phyloP scores from a whole-genome alignment of 1,284 basidiomycete genomes.

The Sparassis latifolia region DNA sequence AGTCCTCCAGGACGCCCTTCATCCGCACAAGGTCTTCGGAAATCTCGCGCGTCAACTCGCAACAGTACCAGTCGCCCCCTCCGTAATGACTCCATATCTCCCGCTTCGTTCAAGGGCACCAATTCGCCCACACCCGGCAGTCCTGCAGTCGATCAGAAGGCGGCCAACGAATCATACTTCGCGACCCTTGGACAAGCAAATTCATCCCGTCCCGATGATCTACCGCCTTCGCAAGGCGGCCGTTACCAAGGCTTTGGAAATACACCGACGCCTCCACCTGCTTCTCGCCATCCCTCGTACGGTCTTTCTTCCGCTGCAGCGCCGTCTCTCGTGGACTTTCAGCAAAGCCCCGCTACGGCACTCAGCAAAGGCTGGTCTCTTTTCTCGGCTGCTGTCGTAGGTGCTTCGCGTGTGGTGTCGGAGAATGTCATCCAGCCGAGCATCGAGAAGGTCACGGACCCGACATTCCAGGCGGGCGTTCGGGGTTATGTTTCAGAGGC shows the following conservation, averaged over 20 bases:
- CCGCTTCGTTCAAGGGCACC: constrained; percentile 46
- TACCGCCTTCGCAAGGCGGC: constrained; percentile 83
- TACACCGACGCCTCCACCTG: constrained; percentile 49
- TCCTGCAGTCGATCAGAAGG: constrained; percentile 50
- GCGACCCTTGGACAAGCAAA: constrained; percentile 66
- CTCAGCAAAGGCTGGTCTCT: constrained; percentile 83
- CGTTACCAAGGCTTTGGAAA: constrained; percentile 81
- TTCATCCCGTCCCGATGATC: constrained; percentile 58
- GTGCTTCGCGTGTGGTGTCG: constrained; percentile 66
- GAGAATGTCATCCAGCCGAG: constrained; percentile 82
- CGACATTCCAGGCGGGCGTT: constrained; percentile 66
- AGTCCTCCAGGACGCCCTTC: constrained; percentile 49
- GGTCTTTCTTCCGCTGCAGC: constrained; percentile 64
- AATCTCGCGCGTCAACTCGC: constrained; percentile 63
- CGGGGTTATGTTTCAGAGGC: constrained; percentile 66
- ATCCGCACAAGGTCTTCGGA: constrained; percentile 69
- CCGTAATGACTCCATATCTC: constrained; percentile 42
- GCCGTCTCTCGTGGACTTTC: constrained; percentile 67
- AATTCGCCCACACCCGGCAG: constrained; percentile 29
- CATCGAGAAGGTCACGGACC: constrained; percentile 70
- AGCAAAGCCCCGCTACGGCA: constrained; percentile 73
- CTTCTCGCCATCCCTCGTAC: constrained; percentile 50
- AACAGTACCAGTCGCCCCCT: constrained; percentile 36
- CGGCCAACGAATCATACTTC: constrained; percentile 75
- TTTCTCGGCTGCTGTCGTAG: constrained; percentile 67